phyloP scores from a whole-genome alignment of 805 yeast genomes.

The Lipomyces orientalis region DNA sequence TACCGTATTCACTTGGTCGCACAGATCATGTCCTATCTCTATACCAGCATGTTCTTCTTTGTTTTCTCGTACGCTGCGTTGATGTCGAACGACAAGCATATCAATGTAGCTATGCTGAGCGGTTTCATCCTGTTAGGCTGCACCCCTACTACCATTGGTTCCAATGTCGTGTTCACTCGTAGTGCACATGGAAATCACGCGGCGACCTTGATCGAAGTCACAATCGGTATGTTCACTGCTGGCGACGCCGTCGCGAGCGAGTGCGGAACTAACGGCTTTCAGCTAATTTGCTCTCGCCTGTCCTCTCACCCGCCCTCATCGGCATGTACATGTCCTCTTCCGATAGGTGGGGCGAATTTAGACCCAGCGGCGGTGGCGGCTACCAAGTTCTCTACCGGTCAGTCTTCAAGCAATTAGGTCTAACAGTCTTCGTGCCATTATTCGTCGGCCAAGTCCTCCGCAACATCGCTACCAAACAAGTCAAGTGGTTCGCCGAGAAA shows the following conservation, averaged over 20 bases:
- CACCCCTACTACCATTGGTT: constrained; percentile 92
- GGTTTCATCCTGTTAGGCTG: constrained; percentile 83
- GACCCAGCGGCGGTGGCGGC: constrained; percentile 41
- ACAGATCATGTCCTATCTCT: constrained; percentile 59
- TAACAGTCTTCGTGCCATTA: constrained; percentile 83
- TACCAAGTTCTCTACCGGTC: constrained; percentile 59
- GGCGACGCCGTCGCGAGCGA: not conserved
- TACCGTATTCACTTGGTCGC: constrained; percentile 85
- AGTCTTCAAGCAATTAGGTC: constrained; percentile 88
- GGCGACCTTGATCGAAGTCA: constrained; percentile 82
- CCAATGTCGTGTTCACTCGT: constrained; percentile 90
- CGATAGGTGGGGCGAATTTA: constrained; percentile 61
- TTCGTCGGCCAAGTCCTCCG: constrained; percentile 86
- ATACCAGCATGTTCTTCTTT: constrained; percentile 70
- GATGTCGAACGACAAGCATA: constrained; percentile 59
- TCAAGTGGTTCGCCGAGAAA: constrained; percentile 61
- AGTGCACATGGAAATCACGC: constrained; percentile 83
- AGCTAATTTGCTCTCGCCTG: constrained; percentile 76
- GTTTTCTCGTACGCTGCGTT: constrained; percentile 74
- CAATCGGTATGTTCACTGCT: constrained; percentile 58
- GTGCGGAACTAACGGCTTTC: not conserved
- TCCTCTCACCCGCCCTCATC: constrained; percentile 81
- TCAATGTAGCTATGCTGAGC: constrained; percentile 75
- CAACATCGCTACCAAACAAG: constrained; percentile 67
- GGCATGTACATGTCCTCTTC: constrained; percentile 78